Evolutionary conservation across 129 eudicot species (phyloP), one percentile per base, ranked within the genome.

Genomic region (Artemisia tridentata): DNA sequence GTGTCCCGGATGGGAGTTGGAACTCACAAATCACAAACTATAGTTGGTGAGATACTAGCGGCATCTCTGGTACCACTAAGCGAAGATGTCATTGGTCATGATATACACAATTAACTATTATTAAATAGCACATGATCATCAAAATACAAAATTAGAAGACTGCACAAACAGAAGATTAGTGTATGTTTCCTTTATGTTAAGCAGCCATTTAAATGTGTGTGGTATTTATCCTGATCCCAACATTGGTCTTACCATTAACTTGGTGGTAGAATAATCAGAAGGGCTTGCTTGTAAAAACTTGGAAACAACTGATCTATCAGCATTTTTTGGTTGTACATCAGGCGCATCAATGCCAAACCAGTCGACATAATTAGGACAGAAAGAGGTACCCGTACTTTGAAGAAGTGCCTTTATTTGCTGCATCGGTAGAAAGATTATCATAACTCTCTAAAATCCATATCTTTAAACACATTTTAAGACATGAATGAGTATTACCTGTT

Each of bases 361-460:
- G 69, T 93, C 98, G 50, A 90, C 72, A 48, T 73, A 67, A 69
- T 80, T 71, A 23, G 97, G 98, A 67, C 98, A 93, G 69, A 93
- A 89, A n/a, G 96, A 78, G 57, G 86, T 75, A 18, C 98, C 98
- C 72, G 86, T 85, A 72, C 71, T 74, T 75, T 83, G 81, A 67
- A 93, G 92, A 79, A 93, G 96, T 41, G 97, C 98, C 85, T 82
- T 89, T 58, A 93, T 89, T 93, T 93, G 95, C 98, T 93, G 96
- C 83, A 84, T 46, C 17, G 41, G 10, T 29, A 34, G 29, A 68
- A 71, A 67, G 18, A 43, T 41, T 49, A 63, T 48, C 19, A 72
- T 5, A 53, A 68, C 59, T 21, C 17, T 63, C 67, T 47, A 38
- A 56, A 59, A 55, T 57, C 57, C 14, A 5, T 64, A 52, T 66